Base-by-base conservation (phyloP, 352 stramenopile genomes). In the Pilasporangium apinafurcum region DNA sequence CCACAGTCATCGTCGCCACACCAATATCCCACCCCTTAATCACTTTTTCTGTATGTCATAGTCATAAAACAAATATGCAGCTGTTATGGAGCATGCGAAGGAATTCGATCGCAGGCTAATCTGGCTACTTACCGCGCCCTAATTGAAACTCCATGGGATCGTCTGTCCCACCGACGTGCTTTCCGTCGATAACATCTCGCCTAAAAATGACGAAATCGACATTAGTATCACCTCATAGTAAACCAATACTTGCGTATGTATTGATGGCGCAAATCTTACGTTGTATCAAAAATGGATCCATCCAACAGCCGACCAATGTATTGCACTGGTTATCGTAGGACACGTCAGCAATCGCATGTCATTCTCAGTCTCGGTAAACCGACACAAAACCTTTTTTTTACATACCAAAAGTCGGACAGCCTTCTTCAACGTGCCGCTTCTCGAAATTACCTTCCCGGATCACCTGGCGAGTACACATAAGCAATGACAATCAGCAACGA, bases 1-100 rank as follows among this genome's bases (percentile, higher is more conserved):
- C 81, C 7, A 79, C 54, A 34, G 57, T 70, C 81, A 93, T 93
- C 8, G 78, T 89, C 10, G 73, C 68, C 7, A 91, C 76, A 21
- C 78, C 81, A 50, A 93, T 85, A 51, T 93, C 81, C 75, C 80
- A 89, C 27, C 81, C 81, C 38, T 85, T 83, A 48, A 93, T 93
- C 21, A 91, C 81, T 53, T 93, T 93, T 40, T 86, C 74, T 87
- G 31, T 25, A 21, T n/a, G 20, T 17, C 18, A 14, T 35, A 25
- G 37, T 21, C 13, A 20, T 9, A 53, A 22, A 17, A 17, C 20
- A 5, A 30, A 34, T 25, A 42, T 29, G 14, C 4, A 25, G 16
- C 5, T 17, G 5, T 8, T 55, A 5, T 35, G n/a, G 14, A 48
- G 2, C 29, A 17, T n/a, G 26, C 18, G 10, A 27, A 21, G 25